These are phyloP conservation scores for Glycine soja DNA, from an alignment of 306 rosid species.

Conservation along the genomic window DNA sequence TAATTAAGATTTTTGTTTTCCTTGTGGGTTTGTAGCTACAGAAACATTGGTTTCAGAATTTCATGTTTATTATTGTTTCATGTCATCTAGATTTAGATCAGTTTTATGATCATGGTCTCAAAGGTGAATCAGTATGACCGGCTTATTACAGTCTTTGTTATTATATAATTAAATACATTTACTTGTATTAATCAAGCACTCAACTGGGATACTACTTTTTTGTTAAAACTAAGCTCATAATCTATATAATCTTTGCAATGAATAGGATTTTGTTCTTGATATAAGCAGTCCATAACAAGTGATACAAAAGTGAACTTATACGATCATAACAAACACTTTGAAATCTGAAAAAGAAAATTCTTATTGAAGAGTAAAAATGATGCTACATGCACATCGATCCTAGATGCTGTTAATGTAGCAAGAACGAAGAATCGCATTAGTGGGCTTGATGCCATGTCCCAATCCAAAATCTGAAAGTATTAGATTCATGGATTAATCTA, in stretches of 20 bases:
- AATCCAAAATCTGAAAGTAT: not conserved
- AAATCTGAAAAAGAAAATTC: constrained; percentile 10
- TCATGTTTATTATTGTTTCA: constrained; percentile 13
- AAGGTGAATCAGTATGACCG: constrained; percentile 24
- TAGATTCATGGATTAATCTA: not conserved
- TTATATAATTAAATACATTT: not conserved
- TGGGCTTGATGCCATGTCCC: not conserved
- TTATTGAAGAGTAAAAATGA: not conserved
- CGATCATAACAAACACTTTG: not conserved
- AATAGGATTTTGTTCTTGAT: no score
- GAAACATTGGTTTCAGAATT: constrained; percentile 46
- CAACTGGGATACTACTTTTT: not conserved
- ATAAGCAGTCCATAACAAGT: no score
- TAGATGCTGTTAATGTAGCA: not conserved
- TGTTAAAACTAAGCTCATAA: not conserved
- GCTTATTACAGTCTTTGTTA: constrained; percentile 30
- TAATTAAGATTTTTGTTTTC: constrained; percentile 26
- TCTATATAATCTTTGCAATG: not conserved
- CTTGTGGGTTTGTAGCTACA: constrained; percentile 34
- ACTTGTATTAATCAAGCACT: constrained; percentile 21
- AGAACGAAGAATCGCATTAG: not conserved
- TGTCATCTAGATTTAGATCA: constrained; percentile 40
- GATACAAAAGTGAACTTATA: not conserved
- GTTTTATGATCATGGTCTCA: constrained; percentile 43
- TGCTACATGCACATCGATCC: not conserved